A percentile compares a stretch with the other conserved stretches of the same genome.
phyloP scores from a whole-genome alignment of 305 asterid species.

The Rubia tinctorum region DNA sequence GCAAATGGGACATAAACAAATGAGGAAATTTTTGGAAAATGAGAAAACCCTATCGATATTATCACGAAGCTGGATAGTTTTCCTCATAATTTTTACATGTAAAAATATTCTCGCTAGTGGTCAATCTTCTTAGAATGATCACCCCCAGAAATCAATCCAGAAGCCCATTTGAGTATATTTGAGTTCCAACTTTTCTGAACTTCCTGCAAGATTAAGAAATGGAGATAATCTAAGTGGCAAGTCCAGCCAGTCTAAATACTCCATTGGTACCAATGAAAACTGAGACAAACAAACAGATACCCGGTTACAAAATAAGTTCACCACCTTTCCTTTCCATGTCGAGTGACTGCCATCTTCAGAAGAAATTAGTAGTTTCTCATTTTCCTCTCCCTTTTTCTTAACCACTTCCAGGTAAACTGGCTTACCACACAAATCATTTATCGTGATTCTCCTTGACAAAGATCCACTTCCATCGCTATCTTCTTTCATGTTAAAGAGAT shows the following conservation, averaged over 20 bases:
- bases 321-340: slow-evolving; percentile 40
- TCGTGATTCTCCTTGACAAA: slow-evolving; percentile 64
- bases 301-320: slow-evolving; percentile 1
- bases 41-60: too few relatives aligned
- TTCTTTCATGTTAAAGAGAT: slow-evolving; percentile 82
- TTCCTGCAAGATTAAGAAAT: slow-evolving; percentile 43
- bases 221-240: background rate
- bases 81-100: too few relatives aligned
- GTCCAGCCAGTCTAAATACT: background rate
- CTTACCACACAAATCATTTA: slow-evolving; percentile 91
- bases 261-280: background rate
- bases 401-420: slow-evolving; percentile 83
- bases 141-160: slow-evolving; percentile 92
- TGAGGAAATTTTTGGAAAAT: too few relatives aligned
- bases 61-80: too few relatives aligned
- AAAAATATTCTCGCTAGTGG: too few relatives aligned
- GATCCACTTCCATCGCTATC: slow-evolving; percentile 59
- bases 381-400: slow-evolving; percentile 93
- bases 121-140: too few relatives aligned
- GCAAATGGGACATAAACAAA: too few relatives aligned
- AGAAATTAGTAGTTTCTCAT: slow-evolving; percentile 69
- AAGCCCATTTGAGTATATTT: slow-evolving; percentile 95
- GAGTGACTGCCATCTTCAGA: slow-evolving; percentile 59
- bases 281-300: background rate
- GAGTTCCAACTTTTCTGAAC: slow-evolving; percentile 79